phyloP scores from a whole-genome alignment of 345 rosid species.

The Garcia nutans region DNA sequence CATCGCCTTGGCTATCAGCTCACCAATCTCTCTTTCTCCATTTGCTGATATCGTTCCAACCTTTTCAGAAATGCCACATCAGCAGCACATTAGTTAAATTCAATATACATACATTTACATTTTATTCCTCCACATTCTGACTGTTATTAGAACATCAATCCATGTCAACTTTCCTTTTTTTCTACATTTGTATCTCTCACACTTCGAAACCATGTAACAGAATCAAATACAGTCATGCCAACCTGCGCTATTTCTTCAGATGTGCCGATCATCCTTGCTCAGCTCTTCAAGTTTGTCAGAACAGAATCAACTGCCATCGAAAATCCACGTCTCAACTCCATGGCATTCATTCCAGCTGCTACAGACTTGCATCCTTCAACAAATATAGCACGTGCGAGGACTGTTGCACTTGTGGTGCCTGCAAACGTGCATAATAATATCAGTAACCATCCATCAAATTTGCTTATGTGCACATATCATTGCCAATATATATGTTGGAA shows the following conservation, averaged over 20 bases:
- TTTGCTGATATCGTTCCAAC: slow-evolving; percentile 91
- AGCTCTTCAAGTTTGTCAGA: slow-evolving; percentile 27
- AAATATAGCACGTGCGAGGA: slow-evolving; percentile 28
- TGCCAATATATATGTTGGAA: no score
- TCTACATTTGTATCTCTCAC: background rate
- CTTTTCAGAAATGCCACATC: slow-evolving; percentile 1
- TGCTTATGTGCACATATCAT: background rate
- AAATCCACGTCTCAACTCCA: slow-evolving; percentile 31
- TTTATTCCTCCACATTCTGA: background rate
- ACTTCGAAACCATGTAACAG: background rate
- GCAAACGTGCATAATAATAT: slow-evolving; percentile 3
- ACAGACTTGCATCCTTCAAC: slow-evolving; percentile 32
- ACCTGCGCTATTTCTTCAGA: slow-evolving; percentile 99
- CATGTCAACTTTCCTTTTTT: background rate
- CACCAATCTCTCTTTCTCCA: slow-evolving; percentile 96
- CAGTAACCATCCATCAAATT: background rate
- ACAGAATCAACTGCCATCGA: slow-evolving; percentile 28
- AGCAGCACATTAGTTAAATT: background rate
- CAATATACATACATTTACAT: background rate
- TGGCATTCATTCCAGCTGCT: slow-evolving; percentile 35
- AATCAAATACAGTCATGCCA: background rate
- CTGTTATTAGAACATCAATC: background rate
- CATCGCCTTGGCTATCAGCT: slow-evolving; percentile 93
- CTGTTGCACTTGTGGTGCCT: slow-evolving; percentile 34
- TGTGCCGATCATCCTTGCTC: slow-evolving; percentile 34